A percentile compares a stretch with the other conserved stretches of the same genome.
Evolutionary conservation across 257 asterid genomes (phyloP).

Genomic region (Leonotis leonurus): DNA sequence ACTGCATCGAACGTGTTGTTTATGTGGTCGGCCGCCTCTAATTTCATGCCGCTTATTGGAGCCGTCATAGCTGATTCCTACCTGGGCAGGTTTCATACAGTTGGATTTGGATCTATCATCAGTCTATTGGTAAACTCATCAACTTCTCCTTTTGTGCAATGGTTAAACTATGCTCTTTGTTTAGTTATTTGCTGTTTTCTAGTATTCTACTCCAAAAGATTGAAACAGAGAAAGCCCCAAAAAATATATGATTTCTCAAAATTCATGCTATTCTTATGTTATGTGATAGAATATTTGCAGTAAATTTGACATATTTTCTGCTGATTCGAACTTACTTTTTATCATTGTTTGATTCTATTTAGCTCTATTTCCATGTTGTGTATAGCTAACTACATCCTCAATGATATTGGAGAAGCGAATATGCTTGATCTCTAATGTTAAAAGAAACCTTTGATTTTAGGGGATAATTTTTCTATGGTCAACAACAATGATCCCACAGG

Average conservation of each 20-base stretch:
- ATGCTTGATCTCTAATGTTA: neutral
- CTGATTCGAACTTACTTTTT: too few relatives aligned
- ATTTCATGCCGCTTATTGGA: slow-evolving; percentile 47
- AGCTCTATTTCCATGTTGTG: too few relatives aligned
- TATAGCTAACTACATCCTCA: too few relatives aligned
- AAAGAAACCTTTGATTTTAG: slow-evolving; percentile 24
- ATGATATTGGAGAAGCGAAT: too few relatives aligned
- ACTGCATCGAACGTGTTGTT: slow-evolving; percentile 42
- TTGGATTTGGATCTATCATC: slow-evolving; percentile 50
- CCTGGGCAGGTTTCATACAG: slow-evolving; percentile 51
- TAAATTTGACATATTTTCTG: too few relatives aligned
- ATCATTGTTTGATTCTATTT: too few relatives aligned
- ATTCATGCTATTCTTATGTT: too few relatives aligned
- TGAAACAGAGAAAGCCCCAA: neutral
- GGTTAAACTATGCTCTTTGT: too few relatives aligned
- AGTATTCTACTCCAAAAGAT: neutral
- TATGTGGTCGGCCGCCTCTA: slow-evolving; percentile 59
- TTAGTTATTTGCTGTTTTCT: neutral
- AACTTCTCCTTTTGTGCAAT: too few relatives aligned
- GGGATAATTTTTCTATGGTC: slow-evolving; percentile 57
- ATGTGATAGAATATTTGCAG: too few relatives aligned
- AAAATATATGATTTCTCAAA: too few relatives aligned
- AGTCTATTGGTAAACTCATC: slow-evolving; percentile 61
- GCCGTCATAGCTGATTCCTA: slow-evolving; percentile 59
- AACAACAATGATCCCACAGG: slow-evolving; percentile 47